Base-by-base conservation (phyloP, 2,329 filamentous ascomycete species). In the Pseudocercospora musae region DNA sequence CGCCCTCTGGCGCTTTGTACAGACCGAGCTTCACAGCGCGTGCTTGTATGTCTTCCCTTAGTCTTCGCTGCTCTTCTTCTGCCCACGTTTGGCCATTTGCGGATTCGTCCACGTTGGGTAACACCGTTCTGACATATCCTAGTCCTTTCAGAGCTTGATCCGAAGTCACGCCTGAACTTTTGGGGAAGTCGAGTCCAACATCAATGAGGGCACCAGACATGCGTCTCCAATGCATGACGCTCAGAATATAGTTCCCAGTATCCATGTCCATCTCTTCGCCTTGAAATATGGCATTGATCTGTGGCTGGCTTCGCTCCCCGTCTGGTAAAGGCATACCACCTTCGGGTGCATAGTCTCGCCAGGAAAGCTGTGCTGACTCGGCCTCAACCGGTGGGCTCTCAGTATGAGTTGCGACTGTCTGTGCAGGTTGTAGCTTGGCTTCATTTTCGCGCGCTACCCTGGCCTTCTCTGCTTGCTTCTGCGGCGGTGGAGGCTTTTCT, bases 171-270 rank as follows among this genome's bases (percentile, higher is more conserved):
- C 64, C 65, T 20, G 65, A 70, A 15, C 64, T 58, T 4, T 46
- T 50, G 1, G 74, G 71, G 50, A 76, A 76, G 13, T 70, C 66
- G 29, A 76, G 23, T 8, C 74, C 74, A 9, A 69, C 59, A 58
- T 77, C 74, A 15, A 76, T 76, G 44, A 77, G 64, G n/a, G 73
- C 71, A 2, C 75, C 75, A 6, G 73, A 76, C 56, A 72, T 62
- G 31, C 75, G 67, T 37, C 75, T 68, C 68, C 74, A 76, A 57
- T 77, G 68, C 68, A 77, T 70, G 3, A 76, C 69, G 15, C 68
- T 70, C n/a, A 77, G 59, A 9, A 77, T 71, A 49, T 75, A 74
- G 53, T 76, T 77, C 46, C 74, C 75, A 2, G 63, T 71, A 6
- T 76, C 74, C 20, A 48, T 62, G 53, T 73, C 70, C 10, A 74